Evolutionary conservation across 73 alveolate species (phyloP).

Genomic region (Breviolum minutum): DNA sequence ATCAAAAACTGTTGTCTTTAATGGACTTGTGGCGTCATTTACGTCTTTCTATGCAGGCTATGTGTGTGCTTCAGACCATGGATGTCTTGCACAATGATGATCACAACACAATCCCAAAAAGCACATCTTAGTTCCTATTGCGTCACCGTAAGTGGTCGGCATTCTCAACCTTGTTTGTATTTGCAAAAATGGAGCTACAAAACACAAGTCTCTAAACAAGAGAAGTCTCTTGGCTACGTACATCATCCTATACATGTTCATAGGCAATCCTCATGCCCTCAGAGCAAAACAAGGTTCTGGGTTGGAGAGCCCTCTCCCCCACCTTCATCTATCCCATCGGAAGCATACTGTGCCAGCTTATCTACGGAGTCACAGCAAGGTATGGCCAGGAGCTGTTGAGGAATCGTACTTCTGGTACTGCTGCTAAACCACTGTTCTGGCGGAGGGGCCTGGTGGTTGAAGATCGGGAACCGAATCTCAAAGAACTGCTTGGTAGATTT

Average conservation of each 20-base stretch:
- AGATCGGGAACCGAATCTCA: background rate
- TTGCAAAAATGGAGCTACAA: too few relatives aligned
- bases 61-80: too few relatives aligned
- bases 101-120: too few relatives aligned
- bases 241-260: background rate
- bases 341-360: background rate
- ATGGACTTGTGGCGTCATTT: too few relatives aligned
- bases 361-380: slow-evolving; percentile 1
- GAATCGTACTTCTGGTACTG: background rate
- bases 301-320: too few relatives aligned
- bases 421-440: background rate
- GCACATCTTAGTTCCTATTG: too few relatives aligned
- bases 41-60: too few relatives aligned
- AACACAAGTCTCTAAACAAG: background rate
- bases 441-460: background rate
- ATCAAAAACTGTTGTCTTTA: too few relatives aligned
- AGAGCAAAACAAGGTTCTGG: too few relatives aligned
- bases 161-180: too few relatives aligned
- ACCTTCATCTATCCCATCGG: background rate
- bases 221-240: background rate
- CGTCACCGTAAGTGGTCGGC: too few relatives aligned
- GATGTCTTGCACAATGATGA: too few relatives aligned
- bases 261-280: background rate
- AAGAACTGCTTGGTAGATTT: background rate
- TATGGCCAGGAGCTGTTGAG: slow-evolving; percentile 50